Conservation (phyloP, 169 alveolate genomes). For the Pseudocohnilembus persalinus region DNA sequence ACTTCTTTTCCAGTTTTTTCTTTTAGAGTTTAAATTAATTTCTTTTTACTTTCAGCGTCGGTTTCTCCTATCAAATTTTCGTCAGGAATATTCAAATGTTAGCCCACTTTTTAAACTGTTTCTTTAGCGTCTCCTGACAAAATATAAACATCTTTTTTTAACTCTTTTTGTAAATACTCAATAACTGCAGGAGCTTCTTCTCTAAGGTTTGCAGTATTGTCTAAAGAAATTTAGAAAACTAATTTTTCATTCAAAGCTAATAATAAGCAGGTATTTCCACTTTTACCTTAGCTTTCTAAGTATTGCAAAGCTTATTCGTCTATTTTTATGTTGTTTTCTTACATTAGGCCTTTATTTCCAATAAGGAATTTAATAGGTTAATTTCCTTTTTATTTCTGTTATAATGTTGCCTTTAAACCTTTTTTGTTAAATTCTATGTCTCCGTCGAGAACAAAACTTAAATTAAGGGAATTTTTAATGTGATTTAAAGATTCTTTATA, state of each 20-base stretch:
- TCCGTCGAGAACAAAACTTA: background rate
- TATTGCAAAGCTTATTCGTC: background rate
- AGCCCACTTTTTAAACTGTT: constrained; percentile 26
- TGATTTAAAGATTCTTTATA: constrained; percentile 11
- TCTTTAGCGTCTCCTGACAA: constrained; percentile 41
- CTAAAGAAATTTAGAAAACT: constrained; percentile 10
- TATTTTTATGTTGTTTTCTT: constrained; percentile 6
- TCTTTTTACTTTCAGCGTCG: constrained; percentile 34
- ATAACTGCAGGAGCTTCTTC: constrained; percentile 42
- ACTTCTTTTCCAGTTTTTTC: constrained; percentile 22
- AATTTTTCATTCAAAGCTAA: constrained; percentile 17
- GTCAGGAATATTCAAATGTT: constrained; percentile 23
- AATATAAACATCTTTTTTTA: constrained; percentile 30
- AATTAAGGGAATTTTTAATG: background rate
- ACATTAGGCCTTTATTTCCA: constrained; percentile 21
- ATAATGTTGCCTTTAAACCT: background rate
- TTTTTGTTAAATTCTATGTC: constrained; percentile 2
- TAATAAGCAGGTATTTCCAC: constrained; percentile 28
- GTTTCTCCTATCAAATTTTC: constrained; percentile 30
- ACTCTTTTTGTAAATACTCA: constrained; percentile 13
- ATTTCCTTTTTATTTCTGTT: background rate
- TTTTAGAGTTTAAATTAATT: constrained; percentile 5
- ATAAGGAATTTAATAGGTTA: constrained; percentile 4
- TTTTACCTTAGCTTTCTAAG: background rate
- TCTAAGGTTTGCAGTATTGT: constrained; percentile 32